Evolutionary conservation across 192 early-diverging fungal species (phyloP).

Genomic region (Podila minutissima): DNA sequence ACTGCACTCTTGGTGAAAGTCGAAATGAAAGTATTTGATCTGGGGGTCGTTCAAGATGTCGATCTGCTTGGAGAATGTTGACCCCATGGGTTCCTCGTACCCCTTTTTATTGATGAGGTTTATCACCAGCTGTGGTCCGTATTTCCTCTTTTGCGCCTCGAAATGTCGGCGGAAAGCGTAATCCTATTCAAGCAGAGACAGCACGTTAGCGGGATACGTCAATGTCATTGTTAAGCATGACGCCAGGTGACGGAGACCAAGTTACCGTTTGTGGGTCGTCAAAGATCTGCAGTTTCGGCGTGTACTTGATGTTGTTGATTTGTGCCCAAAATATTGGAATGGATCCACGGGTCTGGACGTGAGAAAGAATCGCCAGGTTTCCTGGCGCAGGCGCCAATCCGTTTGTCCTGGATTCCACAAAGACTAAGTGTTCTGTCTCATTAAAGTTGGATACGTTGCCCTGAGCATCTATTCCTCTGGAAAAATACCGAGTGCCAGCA

Average conservation of each 20-base stretch:
- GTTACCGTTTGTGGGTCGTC: conserved; percentile 71
- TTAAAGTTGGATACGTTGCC: conserved; percentile 98
- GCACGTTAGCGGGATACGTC: not conserved
- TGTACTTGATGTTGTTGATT: conserved; percentile 90
- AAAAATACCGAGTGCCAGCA: conserved; percentile 88
- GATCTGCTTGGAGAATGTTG: conserved; percentile 82
- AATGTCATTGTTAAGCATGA: not conserved
- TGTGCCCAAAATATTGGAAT: conserved; percentile 96
- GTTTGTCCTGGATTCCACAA: conserved; percentile 56
- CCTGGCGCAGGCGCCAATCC: conserved; percentile 11
- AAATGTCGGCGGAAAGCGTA: conserved; percentile 78
- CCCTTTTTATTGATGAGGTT: conserved; percentile 97
- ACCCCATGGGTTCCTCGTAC: conserved; percentile 88
- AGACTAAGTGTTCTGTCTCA: conserved; percentile 94
- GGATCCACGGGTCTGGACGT: conserved; percentile 95
- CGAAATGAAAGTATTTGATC: conserved; percentile 90
- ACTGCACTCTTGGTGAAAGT: conserved; percentile 96
- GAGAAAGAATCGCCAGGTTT: conserved; percentile 65
- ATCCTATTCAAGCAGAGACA: conserved; percentile 52
- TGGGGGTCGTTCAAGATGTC: conserved; percentile 66
- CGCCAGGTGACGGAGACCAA: not conserved
- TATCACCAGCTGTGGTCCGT: conserved; percentile 86
- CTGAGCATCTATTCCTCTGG: conserved; percentile 88
- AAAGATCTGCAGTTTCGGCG: conserved; percentile 85
- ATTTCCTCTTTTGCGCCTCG: conserved; percentile 70